Base-by-base conservation (phyloP, 176 grass and related monocot genomes). In the Aegilops sharonensis region DNA sequence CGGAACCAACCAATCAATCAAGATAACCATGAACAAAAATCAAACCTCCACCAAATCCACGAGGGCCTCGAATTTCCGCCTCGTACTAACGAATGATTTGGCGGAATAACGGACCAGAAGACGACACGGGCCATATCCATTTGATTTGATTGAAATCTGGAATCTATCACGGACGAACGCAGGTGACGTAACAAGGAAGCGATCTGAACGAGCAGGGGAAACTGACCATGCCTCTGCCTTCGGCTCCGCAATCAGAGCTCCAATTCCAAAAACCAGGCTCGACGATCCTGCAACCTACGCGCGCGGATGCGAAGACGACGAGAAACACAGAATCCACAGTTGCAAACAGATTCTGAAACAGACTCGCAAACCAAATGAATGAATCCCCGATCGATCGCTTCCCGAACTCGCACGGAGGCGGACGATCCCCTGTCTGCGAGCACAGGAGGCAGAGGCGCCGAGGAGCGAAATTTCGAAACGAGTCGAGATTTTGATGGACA, bases 161-260 rank as follows among this genome's bases (percentile, higher is more conserved):
- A 79, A 27, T 27, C 27, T 27, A 37, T 8, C 67, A 84, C 66
- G 42, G 23, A 48, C 0, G 11, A 67, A 32, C 72, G 79, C 21
- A 75, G n/a, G 27, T 27, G 27, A 27, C 27, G 27, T 27, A 27
- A 27, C 27, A 27, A 75, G 29, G n/a, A 12, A 71, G 34, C 75
- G 43, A 54, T 18, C 57, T 6, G 45, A 79, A 43, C 17, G 5
- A 13, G 30, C 21, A 75, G 67, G 36, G 59, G 75, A 62, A 7
- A 91, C 75, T 84, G 85, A 91, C 89, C 89, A 87, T 90, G 75
- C 47, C 9, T 80, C 80, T 0, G 17, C 3, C 9, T 30, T 9
- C 40, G 23, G 4, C 40, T 42, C 40, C 40, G 10, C 2, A 39
- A 42, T 42, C 9, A 42, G 40, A 42, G 40, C 9, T 42, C 61